Conservation (phyloP, 441 rosid species). For the Brassica hybrid region DNA sequence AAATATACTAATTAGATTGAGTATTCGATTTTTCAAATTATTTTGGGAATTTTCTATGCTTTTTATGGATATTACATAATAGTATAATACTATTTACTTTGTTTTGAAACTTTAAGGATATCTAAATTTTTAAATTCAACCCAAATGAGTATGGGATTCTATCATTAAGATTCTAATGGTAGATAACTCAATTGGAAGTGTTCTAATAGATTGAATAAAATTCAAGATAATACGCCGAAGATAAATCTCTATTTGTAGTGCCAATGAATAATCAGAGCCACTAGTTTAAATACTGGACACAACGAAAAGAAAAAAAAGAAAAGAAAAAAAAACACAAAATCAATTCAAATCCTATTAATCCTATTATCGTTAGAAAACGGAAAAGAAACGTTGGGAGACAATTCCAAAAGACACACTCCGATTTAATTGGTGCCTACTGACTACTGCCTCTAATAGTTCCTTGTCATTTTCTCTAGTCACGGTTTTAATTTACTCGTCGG, state of each 20-base stretch:
- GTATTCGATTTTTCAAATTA: no score
- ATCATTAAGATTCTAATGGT: no score
- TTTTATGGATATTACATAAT: no score
- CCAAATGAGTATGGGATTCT: neutral
- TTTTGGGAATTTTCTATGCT: no score
- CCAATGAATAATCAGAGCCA: slow-evolving; percentile 18
- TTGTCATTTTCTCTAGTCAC: slow-evolving; percentile 36
- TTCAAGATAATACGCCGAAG: neutral
- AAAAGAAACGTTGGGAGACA: slow-evolving; percentile 25
- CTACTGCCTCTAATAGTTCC: neutral
- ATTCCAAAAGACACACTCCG: slow-evolving; percentile 28
- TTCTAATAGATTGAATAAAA: neutral
- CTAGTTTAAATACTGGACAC: slow-evolving; percentile 23
- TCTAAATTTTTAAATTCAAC: neutral
- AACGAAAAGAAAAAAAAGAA: neutral
- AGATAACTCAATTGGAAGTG: no score
- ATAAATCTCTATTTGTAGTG: neutral
- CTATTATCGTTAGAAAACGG: neutral
- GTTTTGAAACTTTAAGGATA: neutral
- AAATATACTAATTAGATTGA: no score
- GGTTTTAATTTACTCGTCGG: slow-evolving; percentile 25
- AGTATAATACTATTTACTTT: no score
- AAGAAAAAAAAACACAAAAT: neutral
- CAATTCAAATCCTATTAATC: neutral
- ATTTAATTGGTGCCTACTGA: slow-evolving; percentile 6